Evolutionary conservation across 1,139 yeast species (phyloP).

Genomic region (Protomyces inundatus): DNA sequence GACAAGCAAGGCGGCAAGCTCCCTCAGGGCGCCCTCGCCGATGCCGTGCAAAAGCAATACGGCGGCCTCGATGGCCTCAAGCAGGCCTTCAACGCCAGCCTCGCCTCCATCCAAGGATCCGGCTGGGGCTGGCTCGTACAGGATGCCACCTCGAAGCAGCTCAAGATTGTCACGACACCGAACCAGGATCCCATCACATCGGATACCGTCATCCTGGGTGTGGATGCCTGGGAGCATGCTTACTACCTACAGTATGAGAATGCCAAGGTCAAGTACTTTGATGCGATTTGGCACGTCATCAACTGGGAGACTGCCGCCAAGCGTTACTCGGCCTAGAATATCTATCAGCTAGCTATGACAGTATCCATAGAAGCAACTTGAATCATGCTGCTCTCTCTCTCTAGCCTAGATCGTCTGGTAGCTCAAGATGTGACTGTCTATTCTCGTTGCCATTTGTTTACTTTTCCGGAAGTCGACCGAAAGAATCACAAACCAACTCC

Average conservation of each 20-base stretch:
- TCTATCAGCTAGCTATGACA: neutral
- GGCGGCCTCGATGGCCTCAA: conserved; percentile 76
- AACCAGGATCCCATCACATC: conserved; percentile 89
- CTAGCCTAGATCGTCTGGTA: no score
- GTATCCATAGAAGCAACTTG: neutral
- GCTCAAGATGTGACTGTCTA: neutral
- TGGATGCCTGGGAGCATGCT: conserved; percentile 99
- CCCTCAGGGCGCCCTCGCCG: conserved; percentile 57
- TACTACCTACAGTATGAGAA: conserved; percentile 94
- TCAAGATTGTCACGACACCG: conserved; percentile 74
- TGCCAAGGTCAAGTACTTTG: conserved; percentile 89
- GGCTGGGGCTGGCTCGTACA: conserved; percentile 97
- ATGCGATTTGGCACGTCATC: conserved; percentile 93
- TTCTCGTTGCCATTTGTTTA: neutral
- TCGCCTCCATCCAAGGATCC: conserved; percentile 93
- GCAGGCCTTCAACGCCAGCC: conserved; percentile 58
- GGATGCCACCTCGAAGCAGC: conserved; percentile 72
- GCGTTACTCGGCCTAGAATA: conserved; percentile 45
- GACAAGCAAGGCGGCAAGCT: conserved; percentile 81
- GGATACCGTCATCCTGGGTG: conserved; percentile 73
- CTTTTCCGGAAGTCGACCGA: neutral
- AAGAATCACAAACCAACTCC: neutral
- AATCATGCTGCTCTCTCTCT: no score
- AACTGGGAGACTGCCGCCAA: conserved; percentile 93
- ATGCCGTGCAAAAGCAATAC: conserved; percentile 60